These are phyloP conservation scores for Phytophthora tentaculata DNA, from an alignment of 352 stramenopile genomes.

Conservation along the genomic window DNA sequence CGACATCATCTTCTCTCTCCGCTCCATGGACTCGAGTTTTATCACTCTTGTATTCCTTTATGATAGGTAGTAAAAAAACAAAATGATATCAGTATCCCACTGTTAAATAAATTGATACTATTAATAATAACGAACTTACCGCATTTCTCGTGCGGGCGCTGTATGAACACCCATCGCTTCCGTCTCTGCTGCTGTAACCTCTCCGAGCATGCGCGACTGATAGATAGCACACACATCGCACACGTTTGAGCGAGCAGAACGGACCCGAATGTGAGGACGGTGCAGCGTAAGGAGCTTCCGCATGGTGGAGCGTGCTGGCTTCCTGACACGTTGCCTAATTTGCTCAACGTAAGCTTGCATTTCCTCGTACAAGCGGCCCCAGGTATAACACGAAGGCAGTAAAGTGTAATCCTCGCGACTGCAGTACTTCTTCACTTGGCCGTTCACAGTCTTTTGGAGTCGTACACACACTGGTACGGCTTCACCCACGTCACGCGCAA, in stretches of 20 bases:
- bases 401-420: constrained; percentile 5
- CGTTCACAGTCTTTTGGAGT: constrained; percentile 3
- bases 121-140: constrained; percentile 12
- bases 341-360: constrained; percentile 15
- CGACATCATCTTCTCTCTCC: too few relatives aligned
- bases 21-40: too few relatives aligned
- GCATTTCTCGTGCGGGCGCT: constrained; percentile 10
- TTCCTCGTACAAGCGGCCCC: constrained; percentile 14
- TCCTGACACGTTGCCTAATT: neutral
- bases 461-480: constrained; percentile 10
- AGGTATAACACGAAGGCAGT: constrained; percentile 17
- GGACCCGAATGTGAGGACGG: constrained; percentile 15
- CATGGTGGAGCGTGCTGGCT: too few relatives aligned
- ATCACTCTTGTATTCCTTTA: too few relatives aligned
- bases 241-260: constrained; percentile 12
- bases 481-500: constrained; percentile 7
- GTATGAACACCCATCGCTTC: constrained; percentile 19
- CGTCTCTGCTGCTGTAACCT: constrained; percentile 2
- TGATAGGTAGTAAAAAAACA: too few relatives aligned
- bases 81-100: too few relatives aligned
- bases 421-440: constrained; percentile 14
- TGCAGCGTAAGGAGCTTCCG: constrained; percentile 1
- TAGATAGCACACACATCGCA: constrained; percentile 29
- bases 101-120: constrained; percentile 16
- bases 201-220: neutral